Base-by-base conservation (phyloP, 257 asterid species). In the Fraxinus anomala region DNA sequence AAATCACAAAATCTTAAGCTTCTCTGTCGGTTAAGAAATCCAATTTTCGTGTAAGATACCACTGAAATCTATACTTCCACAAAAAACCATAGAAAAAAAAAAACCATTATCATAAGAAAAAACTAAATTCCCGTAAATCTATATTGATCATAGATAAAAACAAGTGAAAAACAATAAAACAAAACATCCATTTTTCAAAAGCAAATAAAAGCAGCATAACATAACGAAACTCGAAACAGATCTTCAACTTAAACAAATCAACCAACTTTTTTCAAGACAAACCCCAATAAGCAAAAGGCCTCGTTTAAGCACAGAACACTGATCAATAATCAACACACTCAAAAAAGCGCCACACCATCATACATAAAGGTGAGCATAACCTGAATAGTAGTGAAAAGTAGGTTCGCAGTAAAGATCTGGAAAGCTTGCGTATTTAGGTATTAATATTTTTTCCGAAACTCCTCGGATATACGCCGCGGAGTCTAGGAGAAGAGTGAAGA, bases 391-490 rank as follows among this genome's bases (percentile, higher is more conserved):
- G 68, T 21, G 2, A 44, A 49, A 75, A 21, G 47, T 73, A 2
- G 83, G 51, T 37, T 42, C 6, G 1, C 31, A 23, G 39, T 73
- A 26, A 68, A 78, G 87, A 83, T 85, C 88, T 74, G 84, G 21
- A 63, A 63, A 24, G 34, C 3, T 11, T 76, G 70, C 79, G 47
- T 42, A 72, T 34, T 75, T 74, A n/a, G 36, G 69, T 26, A 63
- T 12, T 24, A 24, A 9, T 24, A 21, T 63, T 11, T 54, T 54
- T 51, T 31, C 89, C 77, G 71, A 83, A 85, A 87, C 89, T 85
- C 88, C 89, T 85, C 89, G 86, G 86, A 83, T 86, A 83, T 81
- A 71, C 88, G 89, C 91, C 91, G 87, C 86, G 88, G 89, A 88
- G 85, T 88, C 68, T 74, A 73, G 89, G 85, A 80, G 83, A 49